Evolutionary conservation across 257 asterid genomes (phyloP).

Genomic region (Buddleja alternifolia): DNA sequence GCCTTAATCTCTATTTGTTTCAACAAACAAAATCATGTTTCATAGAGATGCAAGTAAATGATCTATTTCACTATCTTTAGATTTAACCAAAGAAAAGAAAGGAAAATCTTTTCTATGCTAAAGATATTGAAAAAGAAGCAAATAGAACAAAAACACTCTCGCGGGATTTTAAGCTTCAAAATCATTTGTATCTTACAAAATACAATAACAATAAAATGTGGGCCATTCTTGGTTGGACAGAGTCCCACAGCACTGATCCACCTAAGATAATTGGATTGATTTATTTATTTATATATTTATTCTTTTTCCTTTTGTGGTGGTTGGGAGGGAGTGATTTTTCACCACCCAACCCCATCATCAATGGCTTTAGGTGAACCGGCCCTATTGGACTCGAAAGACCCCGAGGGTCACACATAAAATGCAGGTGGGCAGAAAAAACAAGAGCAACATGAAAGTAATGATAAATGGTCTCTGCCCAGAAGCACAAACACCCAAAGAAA

Average conservation of each 20-base stretch:
- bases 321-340: too few relatives aligned
- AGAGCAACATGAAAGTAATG: conserved; percentile 42
- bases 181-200: conserved; percentile 31
- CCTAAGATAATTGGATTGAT: too few relatives aligned
- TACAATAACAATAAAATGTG: too few relatives aligned
- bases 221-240: too few relatives aligned
- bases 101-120: not conserved
- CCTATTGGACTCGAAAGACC: too few relatives aligned
- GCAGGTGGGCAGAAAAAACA: conserved; percentile 32
- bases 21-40: conserved; percentile 5
- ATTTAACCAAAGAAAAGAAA: not conserved
- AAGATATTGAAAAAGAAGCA: conserved; percentile 30
- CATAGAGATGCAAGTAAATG: conserved; percentile 9
- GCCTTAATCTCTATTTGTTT: not conserved
- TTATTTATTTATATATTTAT: too few relatives aligned
- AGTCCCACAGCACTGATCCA: too few relatives aligned
- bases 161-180: conserved; percentile 18
- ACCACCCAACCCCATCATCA: too few relatives aligned
- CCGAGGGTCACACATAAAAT: conserved; percentile 39
- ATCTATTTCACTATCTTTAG: not conserved
- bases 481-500: conserved; percentile 41
- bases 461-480: conserved; percentile 35
- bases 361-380: too few relatives aligned
- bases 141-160: conserved; percentile 27
- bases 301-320: too few relatives aligned